Conservation (phyloP, 1,139 yeast genomes). For the Candida dubliniensis region DNA sequence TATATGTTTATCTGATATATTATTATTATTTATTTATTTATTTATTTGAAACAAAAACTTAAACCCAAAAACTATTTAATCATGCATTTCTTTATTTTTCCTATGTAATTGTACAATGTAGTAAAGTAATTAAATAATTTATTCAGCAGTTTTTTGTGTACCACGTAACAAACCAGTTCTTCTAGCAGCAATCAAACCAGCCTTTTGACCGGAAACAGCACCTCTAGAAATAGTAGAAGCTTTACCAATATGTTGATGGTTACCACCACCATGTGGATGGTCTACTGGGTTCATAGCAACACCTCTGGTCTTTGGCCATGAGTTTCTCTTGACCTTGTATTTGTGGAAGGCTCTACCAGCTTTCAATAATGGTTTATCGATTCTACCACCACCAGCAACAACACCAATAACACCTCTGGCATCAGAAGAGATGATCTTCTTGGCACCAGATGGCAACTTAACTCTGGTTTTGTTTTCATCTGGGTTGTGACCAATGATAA, state of each 20-base stretch:
- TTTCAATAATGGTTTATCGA: conserved; percentile 98
- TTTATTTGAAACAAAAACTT: conserved; percentile 8
- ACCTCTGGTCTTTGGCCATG: conserved; percentile 99
- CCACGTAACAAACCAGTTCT: conserved; percentile 99
- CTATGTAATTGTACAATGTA: conserved; percentile 9
- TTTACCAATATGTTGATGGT: conserved; percentile 99
- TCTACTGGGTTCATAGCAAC: conserved; percentile 99
- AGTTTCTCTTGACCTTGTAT: conserved; percentile 98
- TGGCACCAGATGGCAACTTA: conserved; percentile 98
- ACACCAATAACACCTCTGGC: conserved; percentile 99
- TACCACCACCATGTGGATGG: conserved; percentile 99
- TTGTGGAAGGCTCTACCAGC: conserved; percentile 99
- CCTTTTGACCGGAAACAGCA: conserved; percentile 99
- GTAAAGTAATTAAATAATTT: conserved; percentile 26
- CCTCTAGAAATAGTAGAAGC: conserved; percentile 99
- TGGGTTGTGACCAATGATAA: conserved; percentile 98
- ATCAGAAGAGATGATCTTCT: conserved; percentile 90
- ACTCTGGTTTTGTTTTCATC: conserved; percentile 99
- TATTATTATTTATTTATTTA: conserved; percentile 5
- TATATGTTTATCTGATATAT: not conserved
- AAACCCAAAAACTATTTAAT: conserved; percentile 12
- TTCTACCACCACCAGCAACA: conserved; percentile 99
- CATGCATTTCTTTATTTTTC: conserved; percentile 5
- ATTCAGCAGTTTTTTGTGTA: conserved; percentile 95
- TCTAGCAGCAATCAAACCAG: conserved; percentile 99